Conservation (phyloP, 75 land plant genomes). For the Sequoia sempervirens region DNA sequence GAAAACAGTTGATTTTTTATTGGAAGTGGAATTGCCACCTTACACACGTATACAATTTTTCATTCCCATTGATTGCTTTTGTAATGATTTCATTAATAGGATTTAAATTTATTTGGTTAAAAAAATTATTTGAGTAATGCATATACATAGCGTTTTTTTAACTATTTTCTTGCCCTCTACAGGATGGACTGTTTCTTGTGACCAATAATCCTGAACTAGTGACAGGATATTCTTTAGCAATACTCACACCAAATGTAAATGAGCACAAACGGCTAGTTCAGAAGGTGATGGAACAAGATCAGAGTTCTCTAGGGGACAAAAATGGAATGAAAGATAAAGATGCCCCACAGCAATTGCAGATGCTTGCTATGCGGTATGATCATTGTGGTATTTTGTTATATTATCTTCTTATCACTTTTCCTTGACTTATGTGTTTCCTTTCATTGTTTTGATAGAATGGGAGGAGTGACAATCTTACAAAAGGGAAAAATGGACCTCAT, state of each 20-base stretch:
- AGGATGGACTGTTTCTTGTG: conserved; percentile 96
- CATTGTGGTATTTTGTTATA: background rate
- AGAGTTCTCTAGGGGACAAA: background rate
- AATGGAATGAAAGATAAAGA: conserved; percentile 50
- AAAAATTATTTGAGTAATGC: background rate
- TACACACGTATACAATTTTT: background rate
- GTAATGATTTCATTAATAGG: background rate
- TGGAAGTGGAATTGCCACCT: background rate
- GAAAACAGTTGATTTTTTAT: background rate
- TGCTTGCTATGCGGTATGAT: conserved; percentile 61
- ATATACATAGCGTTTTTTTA: background rate
- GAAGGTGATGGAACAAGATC: conserved; percentile 42
- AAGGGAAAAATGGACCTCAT: conserved; percentile 85
- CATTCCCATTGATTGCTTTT: background rate
- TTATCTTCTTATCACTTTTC: background rate
- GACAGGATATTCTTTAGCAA: conserved; percentile 71
- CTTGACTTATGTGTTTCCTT: background rate
- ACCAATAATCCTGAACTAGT: conserved; percentile 82
- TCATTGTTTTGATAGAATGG: conserved; percentile 53
- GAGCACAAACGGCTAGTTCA: conserved; percentile 88
- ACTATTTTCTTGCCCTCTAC: conserved; percentile 4
- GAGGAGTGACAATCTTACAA: conserved; percentile 81
- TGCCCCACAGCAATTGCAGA: conserved; percentile 45
- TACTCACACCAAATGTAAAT: conserved; percentile 84
- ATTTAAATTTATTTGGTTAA: background rate